These are phyloP conservation scores for Nissolia schottii DNA, from an alignment of 306 rosid species.

Conservation along the genomic window DNA sequence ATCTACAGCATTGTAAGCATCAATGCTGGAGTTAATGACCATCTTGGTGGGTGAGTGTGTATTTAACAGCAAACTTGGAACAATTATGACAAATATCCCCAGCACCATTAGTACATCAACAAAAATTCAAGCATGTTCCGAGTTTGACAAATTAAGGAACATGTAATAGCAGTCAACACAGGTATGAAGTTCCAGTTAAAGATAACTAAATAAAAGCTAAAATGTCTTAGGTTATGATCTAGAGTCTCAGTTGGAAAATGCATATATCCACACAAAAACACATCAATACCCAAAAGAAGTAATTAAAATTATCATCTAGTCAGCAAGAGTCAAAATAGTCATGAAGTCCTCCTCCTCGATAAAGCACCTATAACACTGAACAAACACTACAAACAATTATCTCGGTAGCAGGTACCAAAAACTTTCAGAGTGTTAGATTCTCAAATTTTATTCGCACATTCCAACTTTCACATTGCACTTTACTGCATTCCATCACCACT, in stretches of 20 bases:
- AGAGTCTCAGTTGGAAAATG: background rate
- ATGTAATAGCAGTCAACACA: background rate
- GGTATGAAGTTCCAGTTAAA: background rate
- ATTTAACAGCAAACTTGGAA: background rate
- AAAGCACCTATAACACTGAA: background rate
- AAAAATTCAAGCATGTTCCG: background rate
- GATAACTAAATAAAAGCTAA: background rate
- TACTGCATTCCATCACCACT: background rate
- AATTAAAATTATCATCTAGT: background rate
- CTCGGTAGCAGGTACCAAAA: background rate
- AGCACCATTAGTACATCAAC: background rate
- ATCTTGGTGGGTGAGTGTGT: background rate
- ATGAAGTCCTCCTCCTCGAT: background rate
- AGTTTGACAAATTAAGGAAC: background rate
- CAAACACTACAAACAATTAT: background rate
- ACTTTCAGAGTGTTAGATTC: background rate
- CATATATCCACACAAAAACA: background rate
- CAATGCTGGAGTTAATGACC: background rate
- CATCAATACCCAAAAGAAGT: background rate
- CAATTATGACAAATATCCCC: constrained; percentile 2
- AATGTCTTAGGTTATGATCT: background rate
- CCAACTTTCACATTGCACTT: background rate
- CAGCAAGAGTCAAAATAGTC: background rate
- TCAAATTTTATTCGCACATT: background rate
- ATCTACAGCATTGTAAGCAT: background rate